Evolutionary conservation across 2,329 filamentous ascomycete genomes (phyloP).

Genomic region (Penicillium sp.): DNA sequence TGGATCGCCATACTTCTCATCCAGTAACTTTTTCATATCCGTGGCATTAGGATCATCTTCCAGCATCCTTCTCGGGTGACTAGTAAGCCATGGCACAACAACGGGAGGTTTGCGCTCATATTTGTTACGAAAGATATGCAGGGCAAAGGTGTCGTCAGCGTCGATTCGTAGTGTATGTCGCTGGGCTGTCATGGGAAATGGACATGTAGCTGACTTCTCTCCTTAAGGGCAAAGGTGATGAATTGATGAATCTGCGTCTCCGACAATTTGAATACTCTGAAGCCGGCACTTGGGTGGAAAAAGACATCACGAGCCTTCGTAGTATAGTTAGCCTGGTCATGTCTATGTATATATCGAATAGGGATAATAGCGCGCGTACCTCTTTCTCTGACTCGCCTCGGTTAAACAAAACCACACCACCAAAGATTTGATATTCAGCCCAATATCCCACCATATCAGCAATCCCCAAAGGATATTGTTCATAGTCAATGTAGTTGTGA

Average conservation of each 20-base stretch:
- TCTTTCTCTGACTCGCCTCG: not conserved
- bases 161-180: not conserved
- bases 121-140: not conserved
- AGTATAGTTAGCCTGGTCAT: not conserved
- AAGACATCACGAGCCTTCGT: not conserved
- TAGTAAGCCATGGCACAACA: not conserved
- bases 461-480: not conserved
- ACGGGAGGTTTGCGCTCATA: not conserved
- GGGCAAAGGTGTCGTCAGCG: not conserved
- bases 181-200: not conserved
- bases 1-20: too few relatives aligned
- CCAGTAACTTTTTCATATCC: too few relatives aligned
- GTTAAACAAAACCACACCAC: not conserved
- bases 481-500: not conserved
- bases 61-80: not conserved
- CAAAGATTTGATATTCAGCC: not conserved
- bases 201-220: not conserved
- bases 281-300: not conserved
- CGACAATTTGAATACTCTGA: not conserved
- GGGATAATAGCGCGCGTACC: not conserved
- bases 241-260: not conserved
- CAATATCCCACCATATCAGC: not conserved
- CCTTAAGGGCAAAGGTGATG: not conserved
- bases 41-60: not conserved
- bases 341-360: not conserved